These are phyloP conservation scores for Ophiosphaerella korrae DNA, from an alignment of 2,329 filamentous ascomycete species.

Conservation along the genomic window DNA sequence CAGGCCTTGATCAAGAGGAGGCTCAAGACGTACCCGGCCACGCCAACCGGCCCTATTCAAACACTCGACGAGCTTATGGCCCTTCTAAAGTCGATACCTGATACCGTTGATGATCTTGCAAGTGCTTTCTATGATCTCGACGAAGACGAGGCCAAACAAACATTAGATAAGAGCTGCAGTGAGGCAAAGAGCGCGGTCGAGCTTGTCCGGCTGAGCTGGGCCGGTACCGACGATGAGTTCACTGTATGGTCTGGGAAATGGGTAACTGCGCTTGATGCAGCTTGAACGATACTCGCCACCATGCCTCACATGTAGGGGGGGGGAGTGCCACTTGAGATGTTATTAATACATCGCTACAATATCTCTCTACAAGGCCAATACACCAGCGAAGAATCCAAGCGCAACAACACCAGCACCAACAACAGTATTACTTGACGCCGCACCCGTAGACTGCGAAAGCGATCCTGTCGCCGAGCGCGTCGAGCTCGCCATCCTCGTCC, in stretches of 20 bases:
- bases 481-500: neutral
- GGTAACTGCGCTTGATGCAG: constrained; percentile 51
- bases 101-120: constrained; percentile 72
- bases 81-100: constrained; percentile 65
- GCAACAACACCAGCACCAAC: constrained; percentile 31
- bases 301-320: neutral
- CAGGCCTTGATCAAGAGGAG: constrained; percentile 72
- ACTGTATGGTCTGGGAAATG: constrained; percentile 73
- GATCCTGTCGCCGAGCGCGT: constrained; percentile 5
- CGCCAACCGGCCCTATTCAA: constrained; percentile 26
- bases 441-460: constrained; percentile 12
- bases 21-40: constrained; percentile 60
- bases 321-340: too few species aligned
- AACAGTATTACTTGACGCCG: constrained; percentile 25
- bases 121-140: constrained; percentile 74
- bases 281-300: constrained; percentile 12
- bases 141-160: constrained; percentile 61
- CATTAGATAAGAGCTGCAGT: constrained; percentile 64
- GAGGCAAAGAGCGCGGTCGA: constrained; percentile 64
- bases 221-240: constrained; percentile 73
- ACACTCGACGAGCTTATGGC: constrained; percentile 61
- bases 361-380: neutral
- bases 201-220: constrained; percentile 65
- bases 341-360: neutral
- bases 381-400: constrained; percentile 28